Evolutionary conservation across 306 rosid genomes (phyloP).

Genomic region (Quercus wislizeni): DNA sequence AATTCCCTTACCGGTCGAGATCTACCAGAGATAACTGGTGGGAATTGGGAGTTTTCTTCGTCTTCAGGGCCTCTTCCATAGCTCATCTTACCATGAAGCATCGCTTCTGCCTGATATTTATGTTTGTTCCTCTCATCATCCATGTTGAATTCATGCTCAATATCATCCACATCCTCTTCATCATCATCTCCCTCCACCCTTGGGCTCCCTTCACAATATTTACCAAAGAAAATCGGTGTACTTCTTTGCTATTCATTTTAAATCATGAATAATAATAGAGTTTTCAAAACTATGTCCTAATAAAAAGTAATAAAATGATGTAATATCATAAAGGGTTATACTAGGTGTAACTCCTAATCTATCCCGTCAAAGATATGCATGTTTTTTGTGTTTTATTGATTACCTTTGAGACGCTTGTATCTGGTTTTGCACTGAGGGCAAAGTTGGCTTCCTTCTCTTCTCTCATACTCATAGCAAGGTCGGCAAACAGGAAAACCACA

Average conservation of each 20-base stretch:
- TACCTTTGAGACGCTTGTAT: constrained; percentile 94
- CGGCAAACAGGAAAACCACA: constrained; percentile 95
- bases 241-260: background rate
- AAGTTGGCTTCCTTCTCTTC: constrained; percentile 84
- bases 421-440: constrained; percentile 96
- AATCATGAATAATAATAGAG: too few relatives aligned
- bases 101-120: constrained; percentile 64
- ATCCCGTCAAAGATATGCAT: background rate
- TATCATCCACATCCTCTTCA: constrained; percentile 91
- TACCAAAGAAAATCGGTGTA: background rate
- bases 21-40: constrained; percentile 41
- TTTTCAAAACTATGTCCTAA: too few relatives aligned
- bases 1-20: constrained; percentile 33
- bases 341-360: too few relatives aligned
- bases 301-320: too few relatives aligned
- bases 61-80: constrained; percentile 65
- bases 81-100: constrained; percentile 84
- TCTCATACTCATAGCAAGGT: constrained; percentile 94
- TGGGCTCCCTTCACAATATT: constrained; percentile 66
- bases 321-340: too few relatives aligned
- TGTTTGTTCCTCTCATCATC: constrained; percentile 55
- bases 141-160: constrained; percentile 83
- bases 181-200: constrained; percentile 95
- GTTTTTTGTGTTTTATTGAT: background rate
- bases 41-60: constrained; percentile 49